Evolutionary conservation across 257 asterid genomes (phyloP).

Genomic region (Scutellaria barbata): DNA sequence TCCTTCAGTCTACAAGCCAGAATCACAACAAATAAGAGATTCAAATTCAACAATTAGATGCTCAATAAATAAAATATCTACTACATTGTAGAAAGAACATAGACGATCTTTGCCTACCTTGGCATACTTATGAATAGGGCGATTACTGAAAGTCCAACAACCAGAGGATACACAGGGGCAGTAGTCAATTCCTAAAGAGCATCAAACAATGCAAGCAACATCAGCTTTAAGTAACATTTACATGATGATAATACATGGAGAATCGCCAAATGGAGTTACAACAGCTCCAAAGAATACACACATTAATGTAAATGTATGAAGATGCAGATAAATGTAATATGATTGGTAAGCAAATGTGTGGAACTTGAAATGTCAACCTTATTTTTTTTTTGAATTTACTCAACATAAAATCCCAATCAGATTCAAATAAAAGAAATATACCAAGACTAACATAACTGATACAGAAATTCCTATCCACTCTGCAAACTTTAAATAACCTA

Average conservation of each 20-base stretch:
- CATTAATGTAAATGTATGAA: too few species aligned
- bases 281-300: too few species aligned
- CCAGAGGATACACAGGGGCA: constrained; percentile 85
- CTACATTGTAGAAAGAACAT: not conserved
- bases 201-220: constrained; percentile 11
- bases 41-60: constrained; percentile 39
- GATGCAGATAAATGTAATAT: too few species aligned
- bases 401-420: not conserved
- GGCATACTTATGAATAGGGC: constrained; percentile 85
- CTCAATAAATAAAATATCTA: constrained; percentile 3
- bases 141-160: constrained; percentile 73
- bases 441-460: not conserved
- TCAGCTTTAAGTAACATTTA: not conserved
- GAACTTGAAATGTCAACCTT: too few species aligned
- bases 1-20: constrained; percentile 66
- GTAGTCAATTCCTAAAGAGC: constrained; percentile 76
- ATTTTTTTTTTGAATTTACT: too few species aligned
- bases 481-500: not conserved
- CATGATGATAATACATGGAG: too few species aligned
- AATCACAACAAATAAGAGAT: not conserved
- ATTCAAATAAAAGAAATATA: not conserved
- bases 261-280: too few species aligned
- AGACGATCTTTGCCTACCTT: constrained; percentile 52
- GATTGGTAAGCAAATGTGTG: too few species aligned
- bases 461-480: constrained; percentile 4